Evolutionary conservation across 2,329 filamentous ascomycete species (phyloP).

Genomic region (Neophaeococcomyces mojaviensis): DNA sequence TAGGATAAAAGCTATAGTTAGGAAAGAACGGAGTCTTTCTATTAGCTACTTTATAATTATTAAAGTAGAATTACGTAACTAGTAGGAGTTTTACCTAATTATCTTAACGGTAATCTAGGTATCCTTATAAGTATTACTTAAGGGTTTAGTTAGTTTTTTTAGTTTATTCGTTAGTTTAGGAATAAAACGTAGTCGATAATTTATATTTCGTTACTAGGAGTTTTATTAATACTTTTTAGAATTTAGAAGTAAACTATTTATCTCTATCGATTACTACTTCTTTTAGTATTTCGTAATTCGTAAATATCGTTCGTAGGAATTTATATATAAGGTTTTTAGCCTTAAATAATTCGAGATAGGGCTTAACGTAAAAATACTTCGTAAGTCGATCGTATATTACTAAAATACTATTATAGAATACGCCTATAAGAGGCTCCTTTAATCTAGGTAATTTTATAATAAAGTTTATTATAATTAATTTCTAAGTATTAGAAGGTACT

Average conservation of each 20-base stretch:
- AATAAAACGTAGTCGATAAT: constrained; percentile 11
- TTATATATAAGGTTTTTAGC: constrained; percentile 7
- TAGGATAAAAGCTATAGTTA: constrained; percentile 9
- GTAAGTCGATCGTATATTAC: constrained; percentile 9
- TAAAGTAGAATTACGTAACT: constrained; percentile 4
- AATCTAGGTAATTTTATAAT: constrained; percentile 8
- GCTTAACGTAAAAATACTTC: constrained; percentile 8
- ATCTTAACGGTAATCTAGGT: constrained; percentile 9
- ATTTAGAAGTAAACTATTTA: constrained; percentile 9
- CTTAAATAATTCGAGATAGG: constrained; percentile 2
- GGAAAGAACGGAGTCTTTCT: constrained; percentile 9
- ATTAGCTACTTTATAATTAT: constrained; percentile 7
- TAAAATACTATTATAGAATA: constrained; percentile 10
- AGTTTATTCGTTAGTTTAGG: constrained; percentile 9
- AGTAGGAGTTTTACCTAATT: constrained; percentile 8
- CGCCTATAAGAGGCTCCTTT: constrained; percentile 7
- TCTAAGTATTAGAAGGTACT: constrained; percentile 15
- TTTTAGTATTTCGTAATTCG: constrained; percentile 7
- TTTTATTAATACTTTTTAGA: constrained; percentile 7
- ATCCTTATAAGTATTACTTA: constrained; percentile 9
- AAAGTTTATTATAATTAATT: constrained; percentile 7
- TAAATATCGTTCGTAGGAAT: constrained; percentile 10
- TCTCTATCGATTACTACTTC: constrained; percentile 9
- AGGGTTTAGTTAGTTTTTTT: constrained; percentile 11
- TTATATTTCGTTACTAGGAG: constrained; percentile 6